Evolutionary conservation across 805 yeast species (phyloP).

Genomic region (Candida alai): DNA sequence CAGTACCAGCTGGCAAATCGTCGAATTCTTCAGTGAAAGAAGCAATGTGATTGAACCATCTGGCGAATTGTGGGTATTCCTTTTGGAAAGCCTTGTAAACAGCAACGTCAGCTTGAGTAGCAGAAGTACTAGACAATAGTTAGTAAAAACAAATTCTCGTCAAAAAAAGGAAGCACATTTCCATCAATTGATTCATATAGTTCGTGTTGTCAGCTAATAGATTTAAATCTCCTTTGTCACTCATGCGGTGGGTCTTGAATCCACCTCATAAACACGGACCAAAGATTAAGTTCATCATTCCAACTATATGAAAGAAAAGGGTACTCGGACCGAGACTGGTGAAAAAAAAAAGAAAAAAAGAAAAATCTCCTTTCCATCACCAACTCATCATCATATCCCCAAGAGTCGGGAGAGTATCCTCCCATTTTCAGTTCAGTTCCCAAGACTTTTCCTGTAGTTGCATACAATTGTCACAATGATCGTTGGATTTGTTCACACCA

Average conservation of each 20-base stretch:
- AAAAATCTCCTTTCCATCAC: no score
- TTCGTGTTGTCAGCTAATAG: conserved; percentile 20
- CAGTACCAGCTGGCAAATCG: conserved; percentile 71
- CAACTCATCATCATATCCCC: no score
- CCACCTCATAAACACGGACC: conserved; percentile 99
- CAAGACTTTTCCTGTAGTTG: no score
- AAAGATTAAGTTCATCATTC: conserved; percentile 68
- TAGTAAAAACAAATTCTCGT: conserved; percentile 7
- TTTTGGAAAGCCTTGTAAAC: conserved; percentile 92
- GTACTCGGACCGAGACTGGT: no score
- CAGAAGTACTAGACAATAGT: conserved; percentile 59
- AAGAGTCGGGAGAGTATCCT: no score
- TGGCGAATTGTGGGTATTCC: conserved; percentile 88
- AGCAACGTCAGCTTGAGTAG: conserved; percentile 93
- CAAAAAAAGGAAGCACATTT: no score
- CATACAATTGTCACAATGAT: no score
- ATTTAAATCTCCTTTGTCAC: conserved; percentile 57
- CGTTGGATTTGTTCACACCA: no score
- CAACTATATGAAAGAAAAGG: no score
- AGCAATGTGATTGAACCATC: conserved; percentile 99
- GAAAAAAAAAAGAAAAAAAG: no score
- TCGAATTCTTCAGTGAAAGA: conserved; percentile 84
- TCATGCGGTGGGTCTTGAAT: conserved; percentile 92
- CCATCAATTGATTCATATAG: no score
- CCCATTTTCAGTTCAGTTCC: no score